Evolutionary conservation across 2,329 filamentous ascomycete species (phyloP).

Genomic region (Colletotrichum sp.): DNA sequence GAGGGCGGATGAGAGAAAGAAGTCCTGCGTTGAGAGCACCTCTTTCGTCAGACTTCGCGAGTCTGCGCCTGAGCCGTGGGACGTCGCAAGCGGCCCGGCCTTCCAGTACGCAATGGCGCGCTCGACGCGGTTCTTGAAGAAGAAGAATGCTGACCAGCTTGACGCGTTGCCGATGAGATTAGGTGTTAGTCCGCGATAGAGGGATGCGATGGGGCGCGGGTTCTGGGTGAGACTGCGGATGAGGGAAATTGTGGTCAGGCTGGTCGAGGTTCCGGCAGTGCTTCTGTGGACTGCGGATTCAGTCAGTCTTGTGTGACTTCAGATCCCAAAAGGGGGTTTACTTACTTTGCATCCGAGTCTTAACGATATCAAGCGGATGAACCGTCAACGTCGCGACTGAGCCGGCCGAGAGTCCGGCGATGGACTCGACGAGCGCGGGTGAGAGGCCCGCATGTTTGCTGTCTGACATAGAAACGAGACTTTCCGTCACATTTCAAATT

Average conservation of each 20-base stretch:
- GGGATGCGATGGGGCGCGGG: slow-evolving; percentile 66
- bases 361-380: slow-evolving; percentile 94
- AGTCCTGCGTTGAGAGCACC: slow-evolving; percentile 69
- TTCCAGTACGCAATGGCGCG: slow-evolving; percentile 42
- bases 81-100: slow-evolving; percentile 19
- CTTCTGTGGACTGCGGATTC: slow-evolving; percentile 54
- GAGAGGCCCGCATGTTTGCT: slow-evolving; percentile 65
- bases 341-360: slow-evolving; percentile 90
- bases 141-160: slow-evolving; percentile 93
- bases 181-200: slow-evolving; percentile 89
- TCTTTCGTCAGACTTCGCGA: slow-evolving; percentile 29
- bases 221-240: slow-evolving; percentile 52
- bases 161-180: slow-evolving; percentile 91
- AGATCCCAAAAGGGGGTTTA: slow-evolving; percentile 7
- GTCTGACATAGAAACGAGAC: slow-evolving; percentile 48
- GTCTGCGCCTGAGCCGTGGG: slow-evolving; percentile 10
- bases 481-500: slow-evolving; percentile 9
- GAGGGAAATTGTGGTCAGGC: slow-evolving; percentile 56
- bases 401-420: slow-evolving; percentile 90
- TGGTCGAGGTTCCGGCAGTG: slow-evolving; percentile 38
- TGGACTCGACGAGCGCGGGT: slow-evolving; percentile 82
- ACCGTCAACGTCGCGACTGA: slow-evolving; percentile 84
- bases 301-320: too few relatives aligned
- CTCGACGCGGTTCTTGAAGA: slow-evolving; percentile 69
- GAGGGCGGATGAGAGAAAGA: slow-evolving; percentile 77